Conservation (phyloP, 1,284 basidiomycete genomes). For the Amylostereum areolatum region DNA sequence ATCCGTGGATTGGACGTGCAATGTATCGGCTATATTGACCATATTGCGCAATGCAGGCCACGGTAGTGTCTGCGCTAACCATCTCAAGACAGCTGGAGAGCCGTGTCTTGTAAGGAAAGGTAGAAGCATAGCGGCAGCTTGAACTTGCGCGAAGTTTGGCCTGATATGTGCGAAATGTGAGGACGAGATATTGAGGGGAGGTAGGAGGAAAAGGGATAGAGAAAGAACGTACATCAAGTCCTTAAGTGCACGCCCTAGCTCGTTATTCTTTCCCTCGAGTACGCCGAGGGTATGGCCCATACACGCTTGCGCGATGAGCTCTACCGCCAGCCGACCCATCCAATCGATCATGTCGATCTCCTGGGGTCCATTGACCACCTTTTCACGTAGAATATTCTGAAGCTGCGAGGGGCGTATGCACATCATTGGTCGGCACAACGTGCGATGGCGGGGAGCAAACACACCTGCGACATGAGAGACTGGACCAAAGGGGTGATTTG, state of each 20-base stretch:
- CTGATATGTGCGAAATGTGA: not conserved
- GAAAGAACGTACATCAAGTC: not conserved
- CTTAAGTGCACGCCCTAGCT: not conserved
- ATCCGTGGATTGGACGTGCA: not conserved
- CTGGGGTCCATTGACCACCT: too few species aligned
- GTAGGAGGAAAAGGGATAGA: not conserved
- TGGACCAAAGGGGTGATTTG: constrained; percentile 39
- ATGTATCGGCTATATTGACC: not conserved
- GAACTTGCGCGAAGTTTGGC: not conserved
- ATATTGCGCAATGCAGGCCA: not conserved
- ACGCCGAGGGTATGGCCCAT: not conserved
- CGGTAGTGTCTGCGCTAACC: not conserved
- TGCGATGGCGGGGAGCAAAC: too few species aligned
- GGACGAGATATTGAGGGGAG: not conserved
- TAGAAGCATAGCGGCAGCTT: not conserved
- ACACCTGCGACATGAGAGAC: constrained; percentile 36
- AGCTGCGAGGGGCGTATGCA: too few species aligned
- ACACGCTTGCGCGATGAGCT: not conserved
- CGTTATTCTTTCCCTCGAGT: not conserved
- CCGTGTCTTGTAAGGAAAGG: not conserved
- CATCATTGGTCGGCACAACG: too few species aligned
- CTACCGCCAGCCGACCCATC: not conserved
- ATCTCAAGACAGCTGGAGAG: too few species aligned
- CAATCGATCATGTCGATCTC: not conserved
- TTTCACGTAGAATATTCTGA: too few species aligned